Conservation (phyloP, 192 early-diverging fungal species). For the Linnemannia zychae region DNA sequence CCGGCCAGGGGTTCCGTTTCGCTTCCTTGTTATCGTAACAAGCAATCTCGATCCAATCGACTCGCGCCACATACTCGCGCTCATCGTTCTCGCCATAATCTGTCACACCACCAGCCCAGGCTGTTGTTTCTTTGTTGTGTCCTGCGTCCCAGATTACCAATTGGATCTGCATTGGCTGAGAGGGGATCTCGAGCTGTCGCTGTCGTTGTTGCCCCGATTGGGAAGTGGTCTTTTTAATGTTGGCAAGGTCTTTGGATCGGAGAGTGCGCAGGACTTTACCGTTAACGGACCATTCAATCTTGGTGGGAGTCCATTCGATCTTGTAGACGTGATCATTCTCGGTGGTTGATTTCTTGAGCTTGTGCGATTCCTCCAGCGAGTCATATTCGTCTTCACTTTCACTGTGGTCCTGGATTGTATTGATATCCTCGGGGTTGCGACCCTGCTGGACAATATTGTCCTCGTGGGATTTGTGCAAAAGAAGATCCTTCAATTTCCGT, state of each 20-base stretch:
- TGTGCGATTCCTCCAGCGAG: slow-evolving; percentile 32
- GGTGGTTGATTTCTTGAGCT: slow-evolving; percentile 18
- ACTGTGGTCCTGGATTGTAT: neutral
- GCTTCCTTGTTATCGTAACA: slow-evolving; percentile 23
- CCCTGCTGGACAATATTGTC: neutral
- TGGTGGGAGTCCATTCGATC: slow-evolving; percentile 56
- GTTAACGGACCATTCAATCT: slow-evolving; percentile 51
- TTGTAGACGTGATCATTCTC: slow-evolving; percentile 44
- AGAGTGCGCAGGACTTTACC: slow-evolving; percentile 47
- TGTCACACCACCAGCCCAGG: slow-evolving; percentile 39
- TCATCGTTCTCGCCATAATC: slow-evolving; percentile 37
- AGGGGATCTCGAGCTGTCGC: slow-evolving; percentile 9
- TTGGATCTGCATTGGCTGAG: slow-evolving; percentile 35
- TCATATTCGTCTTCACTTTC: neutral
- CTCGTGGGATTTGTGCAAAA: neutral
- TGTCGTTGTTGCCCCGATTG: neutral
- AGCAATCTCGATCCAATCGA: slow-evolving; percentile 44
- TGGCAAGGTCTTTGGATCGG: slow-evolving; percentile 24
- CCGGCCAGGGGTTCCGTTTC: slow-evolving; percentile 34
- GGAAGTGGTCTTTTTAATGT: neutral
- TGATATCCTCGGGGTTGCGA: neutral
- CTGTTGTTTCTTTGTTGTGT: slow-evolving; percentile 16
- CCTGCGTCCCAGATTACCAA: slow-evolving; percentile 50
- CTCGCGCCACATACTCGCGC: slow-evolving; percentile 24
- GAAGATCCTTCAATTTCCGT: slow-evolving; percentile 27